These are phyloP conservation scores for Gaeumannomyces sp. DNA, from an alignment of 2,329 filamentous ascomycete genomes.

Conservation along the genomic window DNA sequence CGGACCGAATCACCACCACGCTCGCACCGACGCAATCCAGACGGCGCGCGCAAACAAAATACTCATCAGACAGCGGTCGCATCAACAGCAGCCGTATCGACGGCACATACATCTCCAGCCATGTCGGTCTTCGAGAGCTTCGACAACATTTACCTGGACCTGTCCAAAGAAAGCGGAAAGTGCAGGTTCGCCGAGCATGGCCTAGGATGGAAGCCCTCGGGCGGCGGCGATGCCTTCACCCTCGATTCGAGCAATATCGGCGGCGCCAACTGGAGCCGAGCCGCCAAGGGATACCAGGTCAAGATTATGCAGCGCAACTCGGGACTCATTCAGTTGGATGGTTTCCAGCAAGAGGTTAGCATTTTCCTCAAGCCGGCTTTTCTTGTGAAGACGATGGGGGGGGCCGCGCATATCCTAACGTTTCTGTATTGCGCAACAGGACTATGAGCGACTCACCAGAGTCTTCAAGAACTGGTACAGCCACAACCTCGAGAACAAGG, in stretches of 20 bases:
- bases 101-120: neutral
- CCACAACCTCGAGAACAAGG: constrained; percentile 82
- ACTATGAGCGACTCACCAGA: constrained; percentile 84
- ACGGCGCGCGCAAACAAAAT: neutral
- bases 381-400: constrained; percentile 19
- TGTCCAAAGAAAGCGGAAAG: constrained; percentile 87
- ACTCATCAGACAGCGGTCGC: neutral
- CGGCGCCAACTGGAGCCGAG: constrained; percentile 89
- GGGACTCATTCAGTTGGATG: constrained; percentile 87
- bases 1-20: neutral
- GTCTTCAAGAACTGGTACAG: constrained; percentile 99
- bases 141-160: constrained; percentile 92
- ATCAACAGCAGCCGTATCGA: neutral
- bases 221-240: constrained; percentile 87
- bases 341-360: constrained; percentile 74
- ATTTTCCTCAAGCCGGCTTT: neutral
- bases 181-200: constrained; percentile 93
- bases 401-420: constrained; percentile 13
- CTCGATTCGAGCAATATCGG: constrained; percentile 81
- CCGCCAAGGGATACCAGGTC: constrained; percentile 85
- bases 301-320: constrained; percentile 83
- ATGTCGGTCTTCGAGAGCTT: constrained; percentile 67
- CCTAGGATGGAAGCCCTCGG: constrained; percentile 88
- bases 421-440: constrained; percentile 37
- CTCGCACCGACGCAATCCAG: neutral